Evolutionary conservation across 495 filamentous ascomycete species (phyloP).

Genomic region (Staphylotrichum longicolle): DNA sequence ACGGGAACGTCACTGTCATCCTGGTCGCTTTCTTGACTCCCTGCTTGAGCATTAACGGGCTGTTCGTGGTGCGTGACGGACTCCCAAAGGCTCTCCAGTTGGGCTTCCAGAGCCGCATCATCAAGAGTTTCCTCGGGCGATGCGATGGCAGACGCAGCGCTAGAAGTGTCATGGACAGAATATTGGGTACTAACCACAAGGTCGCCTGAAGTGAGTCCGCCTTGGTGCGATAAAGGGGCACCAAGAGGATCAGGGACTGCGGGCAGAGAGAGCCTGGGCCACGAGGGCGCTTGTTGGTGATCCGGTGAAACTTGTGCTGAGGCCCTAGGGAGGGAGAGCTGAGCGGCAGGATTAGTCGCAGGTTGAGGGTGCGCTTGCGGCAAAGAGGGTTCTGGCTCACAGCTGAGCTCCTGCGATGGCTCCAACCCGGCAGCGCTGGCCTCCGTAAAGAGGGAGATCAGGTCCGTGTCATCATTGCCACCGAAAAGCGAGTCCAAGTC

Average conservation of each 20-base stretch:
- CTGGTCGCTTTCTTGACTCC: constrained; percentile 4
- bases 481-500: constrained; percentile 31
- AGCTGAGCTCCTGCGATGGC: constrained; percentile 1
- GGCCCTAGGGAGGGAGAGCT: constrained; percentile 11
- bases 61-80: constrained; percentile 12
- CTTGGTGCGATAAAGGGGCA: constrained; percentile 26
- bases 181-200: constrained; percentile 33
- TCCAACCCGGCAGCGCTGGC: constrained; percentile 10
- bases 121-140: constrained; percentile 12
- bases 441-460: constrained; percentile 28
- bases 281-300: neutral
- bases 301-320: neutral
- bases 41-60: constrained; percentile 28
- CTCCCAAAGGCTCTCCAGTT: constrained; percentile 18
- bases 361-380: constrained; percentile 11
- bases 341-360: constrained; percentile 19
- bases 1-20: constrained; percentile 4
- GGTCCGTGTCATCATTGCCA: constrained; percentile 20
- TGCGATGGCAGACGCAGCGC: neutral
- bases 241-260: constrained; percentile 31
- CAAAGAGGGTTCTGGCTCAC: constrained; percentile 19
- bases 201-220: constrained; percentile 35
- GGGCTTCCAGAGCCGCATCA: constrained; percentile 18
- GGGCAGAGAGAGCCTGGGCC: constrained; percentile 21
- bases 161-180: constrained; percentile 13